phyloP scores from a whole-genome alignment of 805 yeast genomes.

The Komagataella mondaviorum region DNA sequence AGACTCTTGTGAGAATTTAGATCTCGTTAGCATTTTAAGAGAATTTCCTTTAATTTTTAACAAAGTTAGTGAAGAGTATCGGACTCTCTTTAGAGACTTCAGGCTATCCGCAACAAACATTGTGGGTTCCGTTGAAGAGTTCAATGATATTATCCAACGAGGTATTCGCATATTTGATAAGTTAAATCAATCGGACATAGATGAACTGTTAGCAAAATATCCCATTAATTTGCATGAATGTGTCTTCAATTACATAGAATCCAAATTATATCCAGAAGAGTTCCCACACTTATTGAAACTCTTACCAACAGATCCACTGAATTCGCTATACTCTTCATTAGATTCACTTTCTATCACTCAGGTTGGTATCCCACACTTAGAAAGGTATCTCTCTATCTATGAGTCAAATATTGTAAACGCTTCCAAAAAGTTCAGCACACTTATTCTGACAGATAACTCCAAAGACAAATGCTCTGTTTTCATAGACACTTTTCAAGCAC shows the following conservation, averaged over 20 bases:
- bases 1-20: not conserved
- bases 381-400: constrained; percentile 18
- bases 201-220: constrained; percentile 11
- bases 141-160: constrained; percentile 14
- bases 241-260: constrained; percentile 61
- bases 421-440: constrained; percentile 31
- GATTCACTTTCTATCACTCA: constrained; percentile 33
- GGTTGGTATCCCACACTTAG: constrained; percentile 25
- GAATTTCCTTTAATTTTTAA: constrained; percentile 13
- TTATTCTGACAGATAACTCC: constrained; percentile 32
- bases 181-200: constrained; percentile 15
- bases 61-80: constrained; percentile 24
- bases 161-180: constrained; percentile 20
- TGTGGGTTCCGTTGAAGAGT: constrained; percentile 13
- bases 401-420: constrained; percentile 33
- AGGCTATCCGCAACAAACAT: constrained; percentile 15
- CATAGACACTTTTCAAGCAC: constrained; percentile 32
- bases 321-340: constrained; percentile 19
- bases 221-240: constrained; percentile 36
- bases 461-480: constrained; percentile 33
- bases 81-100: constrained; percentile 23
- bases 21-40: not conserved
- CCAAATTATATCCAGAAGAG: constrained; percentile 42
- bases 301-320: constrained; percentile 5
- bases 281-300: constrained; percentile 21